Conservation (phyloP, 768 basidiomycete species). For the Mycena galericulata region DNA sequence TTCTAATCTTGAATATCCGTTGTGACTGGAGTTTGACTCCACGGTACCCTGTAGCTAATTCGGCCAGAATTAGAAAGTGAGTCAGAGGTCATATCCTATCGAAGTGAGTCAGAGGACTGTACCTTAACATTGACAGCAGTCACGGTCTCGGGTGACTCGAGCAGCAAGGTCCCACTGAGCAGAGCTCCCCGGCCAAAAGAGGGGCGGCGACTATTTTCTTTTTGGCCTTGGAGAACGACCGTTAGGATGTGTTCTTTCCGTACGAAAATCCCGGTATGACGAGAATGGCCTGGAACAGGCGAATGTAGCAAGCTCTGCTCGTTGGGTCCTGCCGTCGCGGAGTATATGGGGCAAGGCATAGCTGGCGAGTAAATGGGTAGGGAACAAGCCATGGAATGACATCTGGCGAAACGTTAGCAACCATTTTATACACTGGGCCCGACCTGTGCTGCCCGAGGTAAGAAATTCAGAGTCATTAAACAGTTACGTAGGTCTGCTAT, state of each 20-base stretch:
- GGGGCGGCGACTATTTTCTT: slow-evolving; percentile 3
- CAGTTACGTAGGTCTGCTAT: too few species aligned
- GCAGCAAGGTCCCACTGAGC: slow-evolving; percentile 12
- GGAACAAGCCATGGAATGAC: neutral
- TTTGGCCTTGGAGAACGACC: slow-evolving; percentile 12
- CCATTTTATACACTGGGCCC: too few species aligned
- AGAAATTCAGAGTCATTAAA: too few species aligned
- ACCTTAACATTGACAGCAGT: too few species aligned
- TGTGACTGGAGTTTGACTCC: too few species aligned
- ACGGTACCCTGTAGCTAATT: too few species aligned
- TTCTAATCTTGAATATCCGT: slow-evolving; percentile 11
- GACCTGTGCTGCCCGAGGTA: too few species aligned
- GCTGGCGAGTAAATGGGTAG: slow-evolving; percentile 8
- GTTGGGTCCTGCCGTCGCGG: neutral
- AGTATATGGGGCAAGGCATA: slow-evolving; percentile 2
- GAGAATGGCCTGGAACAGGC: slow-evolving; percentile 7
- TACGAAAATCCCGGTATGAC: slow-evolving; percentile 11
- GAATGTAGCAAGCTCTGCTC: slow-evolving; percentile 18
- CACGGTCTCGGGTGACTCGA: slow-evolving; percentile 17
- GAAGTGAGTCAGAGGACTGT: too few species aligned
- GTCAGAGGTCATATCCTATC: too few species aligned
- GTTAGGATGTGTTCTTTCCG: slow-evolving; percentile 14
- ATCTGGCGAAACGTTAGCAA: too few species aligned
- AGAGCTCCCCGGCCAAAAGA: slow-evolving; percentile 9
- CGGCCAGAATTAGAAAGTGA: too few species aligned